These are phyloP conservation scores for Bruguiera gymnorhiza DNA, from an alignment of 345 rosid species.

Conservation along the genomic window DNA sequence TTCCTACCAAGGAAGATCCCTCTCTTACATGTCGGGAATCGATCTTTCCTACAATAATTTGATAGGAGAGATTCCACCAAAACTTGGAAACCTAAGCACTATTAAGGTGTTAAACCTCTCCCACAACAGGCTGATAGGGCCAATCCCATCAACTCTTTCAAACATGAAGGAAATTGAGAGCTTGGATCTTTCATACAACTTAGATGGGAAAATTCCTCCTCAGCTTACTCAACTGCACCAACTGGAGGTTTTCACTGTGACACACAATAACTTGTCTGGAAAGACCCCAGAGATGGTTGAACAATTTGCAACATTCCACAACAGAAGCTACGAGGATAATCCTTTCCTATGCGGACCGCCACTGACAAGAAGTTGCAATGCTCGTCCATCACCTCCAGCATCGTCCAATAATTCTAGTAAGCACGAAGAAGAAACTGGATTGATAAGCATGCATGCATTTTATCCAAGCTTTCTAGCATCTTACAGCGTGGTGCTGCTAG, in stretches of 20 bases:
- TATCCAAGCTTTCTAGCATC: background rate
- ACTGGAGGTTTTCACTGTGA: slow-evolving; percentile 6
- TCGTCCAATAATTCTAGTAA: too few species aligned
- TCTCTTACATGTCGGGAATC: slow-evolving; percentile 18
- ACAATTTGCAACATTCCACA: slow-evolving; percentile 29
- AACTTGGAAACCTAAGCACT: slow-evolving; percentile 14
- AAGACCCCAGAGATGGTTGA: background rate
- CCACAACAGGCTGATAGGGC: slow-evolving; percentile 22
- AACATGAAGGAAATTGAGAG: slow-evolving; percentile 23
- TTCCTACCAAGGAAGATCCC: slow-evolving; percentile 1
- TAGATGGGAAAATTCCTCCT: too few species aligned
- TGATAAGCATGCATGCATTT: slow-evolving; percentile 12
- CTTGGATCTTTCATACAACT: too few species aligned
- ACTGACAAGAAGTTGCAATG: slow-evolving; percentile 8
- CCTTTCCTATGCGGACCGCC: slow-evolving; percentile 17
- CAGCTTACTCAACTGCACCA: too few species aligned
- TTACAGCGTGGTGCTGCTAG: background rate
- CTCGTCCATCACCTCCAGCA: background rate
- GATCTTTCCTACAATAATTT: slow-evolving; percentile 42
- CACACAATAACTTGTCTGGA: slow-evolving; percentile 38
- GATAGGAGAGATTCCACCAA: slow-evolving; percentile 22
- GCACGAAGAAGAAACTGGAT: background rate
- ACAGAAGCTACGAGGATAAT: slow-evolving; percentile 26
- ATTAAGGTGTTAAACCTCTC: slow-evolving; percentile 32
- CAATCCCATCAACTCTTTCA: slow-evolving; percentile 31